A percentile compares a stretch with the other conserved stretches of the same genome.
phyloP scores from a whole-genome alignment of 768 basidiomycete species.

The Leucocoprinus birnbaumii region DNA sequence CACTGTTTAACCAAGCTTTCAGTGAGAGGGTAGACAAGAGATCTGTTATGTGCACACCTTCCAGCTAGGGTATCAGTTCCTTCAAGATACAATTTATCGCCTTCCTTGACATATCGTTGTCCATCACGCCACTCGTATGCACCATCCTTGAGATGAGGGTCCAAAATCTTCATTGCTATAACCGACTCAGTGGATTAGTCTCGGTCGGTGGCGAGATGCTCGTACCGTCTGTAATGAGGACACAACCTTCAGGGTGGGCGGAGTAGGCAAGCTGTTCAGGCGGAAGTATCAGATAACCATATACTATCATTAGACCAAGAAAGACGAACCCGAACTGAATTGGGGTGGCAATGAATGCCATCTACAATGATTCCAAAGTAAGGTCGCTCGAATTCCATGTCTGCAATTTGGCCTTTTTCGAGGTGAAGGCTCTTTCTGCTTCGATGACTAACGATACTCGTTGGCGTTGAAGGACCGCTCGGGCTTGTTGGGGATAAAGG shows the following conservation, averaged over 20 bases:
- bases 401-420: conserved; percentile 46
- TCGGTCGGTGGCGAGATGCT: not conserved
- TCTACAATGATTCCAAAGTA: conserved; percentile 91
- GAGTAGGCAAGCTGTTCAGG: conserved; percentile 71
- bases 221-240: conserved; percentile 87
- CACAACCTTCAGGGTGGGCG: conserved; percentile 79
- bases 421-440: conserved; percentile 36
- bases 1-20: conserved; percentile 35
- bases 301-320: not conserved
- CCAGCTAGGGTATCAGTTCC: conserved; percentile 89
- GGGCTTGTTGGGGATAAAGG: conserved; percentile 7
- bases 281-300: not conserved
- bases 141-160: conserved; percentile 82
- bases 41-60: conserved; percentile 46
- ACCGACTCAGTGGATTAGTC: not conserved
- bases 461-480: conserved; percentile 19
- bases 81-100: conserved; percentile 76
- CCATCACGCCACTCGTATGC: conserved; percentile 88
- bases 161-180: conserved; percentile 80
- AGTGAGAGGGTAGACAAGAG: not conserved
- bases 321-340: conserved; percentile 73
- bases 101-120: conserved; percentile 76
- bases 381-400: conserved; percentile 62
- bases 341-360: conserved; percentile 88
- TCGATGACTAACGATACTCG: conserved; percentile 12